Base-by-base conservation (phyloP, 164 flowering plant species). In the Litsea cubeba region DNA sequence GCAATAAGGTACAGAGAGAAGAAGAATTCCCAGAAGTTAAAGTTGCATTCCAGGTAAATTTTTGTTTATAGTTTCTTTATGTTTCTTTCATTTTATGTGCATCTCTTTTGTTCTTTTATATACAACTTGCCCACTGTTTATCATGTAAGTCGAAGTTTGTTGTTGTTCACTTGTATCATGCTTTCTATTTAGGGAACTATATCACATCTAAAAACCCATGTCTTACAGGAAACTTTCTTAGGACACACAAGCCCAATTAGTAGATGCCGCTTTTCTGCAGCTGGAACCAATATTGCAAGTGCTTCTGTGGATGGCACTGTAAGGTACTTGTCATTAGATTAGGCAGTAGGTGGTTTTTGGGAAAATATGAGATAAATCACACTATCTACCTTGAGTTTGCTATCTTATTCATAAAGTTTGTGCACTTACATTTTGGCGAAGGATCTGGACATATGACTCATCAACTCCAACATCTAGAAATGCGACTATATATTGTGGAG, bases 391-490 rank as follows among this genome's bases (percentile, higher is more conserved):
- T 63, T 24, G 28, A 25, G 10, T 63, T 23, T 63, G 66, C 30
- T 12, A 10, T 22, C 66, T 63, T 11, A 63, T 63, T 63, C 66
- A 24, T n/a, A 5, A 24, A 63, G 3, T 22, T 63, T 23, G 17
- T 20, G n/a, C 60, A 10, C 28, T n/a, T 74, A 51, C 57, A 25
- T 64, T 40, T 49, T 46, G 49, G 66, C 65, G 70, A 75, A 95
- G 98, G 89, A 89, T 95, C 82, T 95, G 98, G 98, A 89, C 97
- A 24, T 91, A 95, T 83, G 97, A 91, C 74, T 89, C 97, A 25
- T 85, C 93, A 69, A 83, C 88, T 69, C 84, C 94, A 57, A 78
- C 94, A 72, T 89, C 97, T 46, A 88, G 97, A 85, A 95, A 92
- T 86, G 98, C 98, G 71, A 90, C 98, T 65, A 95, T 95, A 71